phyloP scores from a whole-genome alignment of 2,329 filamentous ascomycete genomes.

The Colletotrichum navitas region DNA sequence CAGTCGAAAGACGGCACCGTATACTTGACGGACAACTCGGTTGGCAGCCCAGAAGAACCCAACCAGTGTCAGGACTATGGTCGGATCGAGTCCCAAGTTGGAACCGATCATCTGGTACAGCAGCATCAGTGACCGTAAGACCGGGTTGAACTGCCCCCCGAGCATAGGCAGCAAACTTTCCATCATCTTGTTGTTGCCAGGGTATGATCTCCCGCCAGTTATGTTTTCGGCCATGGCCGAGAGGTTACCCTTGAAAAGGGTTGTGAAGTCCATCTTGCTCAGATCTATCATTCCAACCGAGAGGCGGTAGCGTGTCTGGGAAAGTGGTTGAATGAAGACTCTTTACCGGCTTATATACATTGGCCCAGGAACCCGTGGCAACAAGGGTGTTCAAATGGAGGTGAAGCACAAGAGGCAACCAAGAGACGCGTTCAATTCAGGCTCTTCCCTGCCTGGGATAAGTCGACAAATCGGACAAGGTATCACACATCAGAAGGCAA shows the following conservation, averaged over 20 bases:
- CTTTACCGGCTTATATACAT: conserved; percentile 2
- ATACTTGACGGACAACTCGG: conserved; percentile 53
- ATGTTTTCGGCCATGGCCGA: conserved; percentile 40
- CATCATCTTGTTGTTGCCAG: conserved; percentile 39
- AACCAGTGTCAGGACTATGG: conserved; percentile 58
- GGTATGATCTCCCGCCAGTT: conserved; percentile 27
- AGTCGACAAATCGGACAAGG: not conserved
- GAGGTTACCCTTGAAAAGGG: conserved; percentile 36
- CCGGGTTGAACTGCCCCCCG: conserved; percentile 42
- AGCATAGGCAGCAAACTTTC: conserved; percentile 40
- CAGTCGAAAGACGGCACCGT: conserved; percentile 51
- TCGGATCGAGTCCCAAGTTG: conserved; percentile 63
- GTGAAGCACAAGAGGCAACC: conserved; percentile 5
- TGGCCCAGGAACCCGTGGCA: not conserved
- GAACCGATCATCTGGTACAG: conserved; percentile 60
- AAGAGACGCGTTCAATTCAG: not conserved
- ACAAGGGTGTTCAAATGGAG: not conserved
- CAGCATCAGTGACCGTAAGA: conserved; percentile 46
- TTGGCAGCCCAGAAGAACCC: conserved; percentile 63
- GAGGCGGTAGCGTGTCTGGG: not conserved
- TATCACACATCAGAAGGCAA: not conserved
- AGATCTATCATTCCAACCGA: conserved; percentile 25
- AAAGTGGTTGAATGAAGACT: not conserved
- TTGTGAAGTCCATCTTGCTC: conserved; percentile 37
- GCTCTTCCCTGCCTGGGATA: not conserved